Percentiles rank a stretch among this genome's conserved stretches.
Evolutionary conservation across 345 rosid species (phyloP).

Genomic region (Erucastrum elatum): DNA sequence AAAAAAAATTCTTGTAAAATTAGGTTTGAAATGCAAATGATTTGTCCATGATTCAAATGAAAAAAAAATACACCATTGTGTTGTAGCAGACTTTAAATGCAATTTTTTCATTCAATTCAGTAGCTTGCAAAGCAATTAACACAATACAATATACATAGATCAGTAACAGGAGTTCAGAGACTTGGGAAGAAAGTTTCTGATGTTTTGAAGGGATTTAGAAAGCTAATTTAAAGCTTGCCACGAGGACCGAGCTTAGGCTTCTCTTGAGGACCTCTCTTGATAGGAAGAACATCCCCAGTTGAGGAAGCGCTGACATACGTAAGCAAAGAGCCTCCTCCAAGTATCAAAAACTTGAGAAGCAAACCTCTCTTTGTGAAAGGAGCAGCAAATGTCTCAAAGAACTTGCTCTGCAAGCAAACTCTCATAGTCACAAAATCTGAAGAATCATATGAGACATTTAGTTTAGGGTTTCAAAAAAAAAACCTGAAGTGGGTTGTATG

Average conservation of each 20-base stretch:
- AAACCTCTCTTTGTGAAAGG: constrained; percentile 96
- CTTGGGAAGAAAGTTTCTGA: constrained; percentile 17
- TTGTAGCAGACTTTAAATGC: constrained; percentile 32
- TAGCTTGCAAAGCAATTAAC: constrained; percentile 18
- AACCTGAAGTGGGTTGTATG: constrained; percentile 93
- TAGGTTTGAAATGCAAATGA: constrained; percentile 19
- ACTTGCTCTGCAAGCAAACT: constrained; percentile 84
- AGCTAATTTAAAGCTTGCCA: constrained; percentile 66
- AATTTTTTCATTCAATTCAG: constrained; percentile 9
- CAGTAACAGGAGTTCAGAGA: constrained; percentile 16
- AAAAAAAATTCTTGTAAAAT: constrained; percentile 11
- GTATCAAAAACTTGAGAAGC: constrained; percentile 85
- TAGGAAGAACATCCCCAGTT: constrained; percentile 74
- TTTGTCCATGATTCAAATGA: constrained; percentile 11
- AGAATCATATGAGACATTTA: neutral
- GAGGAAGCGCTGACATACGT: constrained; percentile 71
- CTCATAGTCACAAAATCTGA: neutral
- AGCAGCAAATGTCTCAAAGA: constrained; percentile 88
- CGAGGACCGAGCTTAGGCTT: constrained; percentile 89
- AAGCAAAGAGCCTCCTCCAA: constrained; percentile 80
- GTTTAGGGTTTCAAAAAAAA: constrained; percentile 12
- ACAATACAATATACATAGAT: constrained; percentile 29
- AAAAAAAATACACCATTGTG: constrained; percentile 15
- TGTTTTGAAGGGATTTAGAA: constrained; percentile 5
- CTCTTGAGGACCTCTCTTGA: constrained; percentile 93